Conservation (phyloP, 768 basidiomycete genomes). For the Cyathus striatus region DNA sequence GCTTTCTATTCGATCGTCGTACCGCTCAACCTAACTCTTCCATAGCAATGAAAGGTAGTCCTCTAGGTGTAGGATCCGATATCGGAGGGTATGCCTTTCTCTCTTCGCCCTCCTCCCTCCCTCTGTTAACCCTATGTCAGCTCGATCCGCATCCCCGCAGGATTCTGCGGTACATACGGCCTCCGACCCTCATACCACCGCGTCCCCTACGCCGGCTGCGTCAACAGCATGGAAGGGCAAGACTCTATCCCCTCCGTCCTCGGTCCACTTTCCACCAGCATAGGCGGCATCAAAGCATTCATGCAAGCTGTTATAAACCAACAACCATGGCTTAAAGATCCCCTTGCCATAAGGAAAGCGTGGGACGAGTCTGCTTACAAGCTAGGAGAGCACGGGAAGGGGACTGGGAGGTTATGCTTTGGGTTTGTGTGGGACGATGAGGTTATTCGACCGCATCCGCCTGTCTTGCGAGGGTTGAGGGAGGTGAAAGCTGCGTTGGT, state of each 20-base stretch:
- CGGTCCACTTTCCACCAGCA: slow-evolving; percentile 60
- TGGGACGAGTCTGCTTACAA: slow-evolving; percentile 60
- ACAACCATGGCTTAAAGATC: slow-evolving; percentile 66
- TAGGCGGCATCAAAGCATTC: slow-evolving; percentile 63
- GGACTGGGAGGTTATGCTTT: slow-evolving; percentile 48
- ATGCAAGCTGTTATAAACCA: slow-evolving; percentile 54
- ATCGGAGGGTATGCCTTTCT: slow-evolving; percentile 58
- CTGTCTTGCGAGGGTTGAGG: slow-evolving; percentile 56
- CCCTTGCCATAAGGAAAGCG: slow-evolving; percentile 46
- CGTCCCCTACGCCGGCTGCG: slow-evolving; percentile 63
- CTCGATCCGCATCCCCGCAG: slow-evolving; percentile 67
- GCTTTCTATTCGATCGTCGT: neutral
- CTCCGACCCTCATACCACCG: slow-evolving; percentile 66
- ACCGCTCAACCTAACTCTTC: neutral
- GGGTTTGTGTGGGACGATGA: slow-evolving; percentile 68
- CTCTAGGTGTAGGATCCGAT: slow-evolving; percentile 72
- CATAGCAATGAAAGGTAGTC: slow-evolving; percentile 38
- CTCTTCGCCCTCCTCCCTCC: neutral
- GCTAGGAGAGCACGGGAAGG: slow-evolving; percentile 52
- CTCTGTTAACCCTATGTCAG: slow-evolving; percentile 22
- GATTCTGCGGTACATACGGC: slow-evolving; percentile 66
- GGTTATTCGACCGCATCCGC: slow-evolving; percentile 55
- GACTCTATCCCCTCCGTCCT: slow-evolving; percentile 69
- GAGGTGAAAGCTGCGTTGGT: slow-evolving; percentile 40
- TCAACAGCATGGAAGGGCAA: slow-evolving; percentile 65